Evolutionary conservation across 495 filamentous ascomycete genomes (phyloP).

Genomic region (Podospora pseudocomata): DNA sequence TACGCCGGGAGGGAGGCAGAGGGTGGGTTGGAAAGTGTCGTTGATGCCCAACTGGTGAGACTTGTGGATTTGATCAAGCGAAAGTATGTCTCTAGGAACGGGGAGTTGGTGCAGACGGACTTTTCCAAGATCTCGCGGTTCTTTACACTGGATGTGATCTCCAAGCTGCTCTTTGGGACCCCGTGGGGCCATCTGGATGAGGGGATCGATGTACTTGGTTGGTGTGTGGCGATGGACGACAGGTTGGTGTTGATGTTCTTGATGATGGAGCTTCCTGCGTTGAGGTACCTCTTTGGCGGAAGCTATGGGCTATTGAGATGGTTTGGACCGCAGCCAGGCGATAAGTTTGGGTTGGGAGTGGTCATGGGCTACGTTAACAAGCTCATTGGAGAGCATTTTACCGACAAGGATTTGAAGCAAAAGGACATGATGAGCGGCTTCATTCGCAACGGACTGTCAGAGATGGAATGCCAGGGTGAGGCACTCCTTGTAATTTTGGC

Average conservation of each 20-base stretch:
- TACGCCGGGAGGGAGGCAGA: conserved; percentile 41
- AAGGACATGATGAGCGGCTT: conserved; percentile 26
- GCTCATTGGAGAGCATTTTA: background rate
- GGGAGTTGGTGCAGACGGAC: conserved; percentile 18
- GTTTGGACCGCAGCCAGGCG: conserved; percentile 9
- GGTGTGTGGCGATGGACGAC: background rate
- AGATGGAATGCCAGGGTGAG: conserved; percentile 38
- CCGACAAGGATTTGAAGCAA: background rate
- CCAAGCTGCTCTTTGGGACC: conserved; percentile 47
- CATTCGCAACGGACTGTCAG: conserved; percentile 37
- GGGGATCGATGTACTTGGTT: conserved; percentile 7
- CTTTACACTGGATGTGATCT: conserved; percentile 47
- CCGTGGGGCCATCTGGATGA: conserved; percentile 34
- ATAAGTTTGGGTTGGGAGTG: conserved; percentile 11
- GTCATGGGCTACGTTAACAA: conserved; percentile 12
- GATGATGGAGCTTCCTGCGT: no score
- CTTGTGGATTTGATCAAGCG: conserved; percentile 36
- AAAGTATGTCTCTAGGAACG: conserved; percentile 34
- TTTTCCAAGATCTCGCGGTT: conserved; percentile 35
- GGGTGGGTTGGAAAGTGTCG: conserved; percentile 5
- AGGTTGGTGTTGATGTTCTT: no score
- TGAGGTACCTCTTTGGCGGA: no score
- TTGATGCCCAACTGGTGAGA: conserved; percentile 34
- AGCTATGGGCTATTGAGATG: background rate
- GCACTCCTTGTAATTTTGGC: conserved; percentile 49